Conservation (phyloP, 164 flowering plant species). For the Nymphaea colorata region DNA sequence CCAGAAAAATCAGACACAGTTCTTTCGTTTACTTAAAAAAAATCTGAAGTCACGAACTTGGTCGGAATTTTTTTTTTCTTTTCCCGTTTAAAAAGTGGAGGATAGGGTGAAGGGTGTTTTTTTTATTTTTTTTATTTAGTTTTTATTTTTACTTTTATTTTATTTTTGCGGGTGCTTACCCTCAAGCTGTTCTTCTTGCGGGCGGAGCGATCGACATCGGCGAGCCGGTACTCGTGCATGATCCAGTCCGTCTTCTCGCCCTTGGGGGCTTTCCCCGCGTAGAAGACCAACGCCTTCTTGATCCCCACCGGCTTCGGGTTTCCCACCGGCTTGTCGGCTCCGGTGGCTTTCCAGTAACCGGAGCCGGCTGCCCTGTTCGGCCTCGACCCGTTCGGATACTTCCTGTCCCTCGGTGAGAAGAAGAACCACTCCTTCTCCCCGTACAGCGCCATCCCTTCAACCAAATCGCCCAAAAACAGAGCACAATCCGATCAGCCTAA, state of each 20-base stretch:
- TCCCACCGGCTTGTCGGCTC: constrained; percentile 18
- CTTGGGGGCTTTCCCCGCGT: constrained; percentile 15
- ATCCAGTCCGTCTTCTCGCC: constrained; percentile 17
- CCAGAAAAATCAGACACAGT: neutral
- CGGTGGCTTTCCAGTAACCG: constrained; percentile 26
- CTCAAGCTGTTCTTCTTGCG: constrained; percentile 11
- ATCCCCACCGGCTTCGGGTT: constrained; percentile 10
- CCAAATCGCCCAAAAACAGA: neutral
- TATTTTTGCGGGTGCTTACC: constrained; percentile 1
- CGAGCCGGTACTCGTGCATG: constrained; percentile 18
- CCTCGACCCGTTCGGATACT: constrained; percentile 18
- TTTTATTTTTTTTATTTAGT: no score
- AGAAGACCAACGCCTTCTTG: constrained; percentile 19
- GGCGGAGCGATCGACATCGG: constrained; percentile 12
- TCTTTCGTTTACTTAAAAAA: neutral
- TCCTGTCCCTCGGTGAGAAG: constrained; percentile 15
- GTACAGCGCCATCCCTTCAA: constrained; percentile 11
- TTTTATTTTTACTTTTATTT: no score
- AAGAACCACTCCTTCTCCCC: constrained; percentile 17
- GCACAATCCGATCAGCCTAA: neutral
- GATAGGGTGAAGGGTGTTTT: neutral
- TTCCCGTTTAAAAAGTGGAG: neutral
- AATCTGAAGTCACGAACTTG: neutral
- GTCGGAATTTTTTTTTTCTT: neutral
- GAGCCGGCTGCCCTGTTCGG: constrained; percentile 15